These are phyloP conservation scores for Epichloe typhina DNA, from an alignment of 2,329 filamentous ascomycete genomes.

Conservation along the genomic window DNA sequence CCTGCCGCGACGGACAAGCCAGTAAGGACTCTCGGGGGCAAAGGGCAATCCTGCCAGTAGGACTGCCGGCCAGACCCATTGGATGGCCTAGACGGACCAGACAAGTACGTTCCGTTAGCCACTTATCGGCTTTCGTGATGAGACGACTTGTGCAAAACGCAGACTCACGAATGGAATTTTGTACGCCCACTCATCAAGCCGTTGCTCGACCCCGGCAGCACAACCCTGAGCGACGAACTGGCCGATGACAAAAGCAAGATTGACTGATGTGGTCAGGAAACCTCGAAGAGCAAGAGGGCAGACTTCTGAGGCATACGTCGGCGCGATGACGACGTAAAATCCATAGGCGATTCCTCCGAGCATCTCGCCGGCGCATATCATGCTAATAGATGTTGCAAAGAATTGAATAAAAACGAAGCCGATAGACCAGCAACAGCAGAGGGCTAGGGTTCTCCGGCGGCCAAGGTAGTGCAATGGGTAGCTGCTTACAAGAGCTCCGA, in stretches of 20 bases:
- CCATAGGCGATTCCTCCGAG: conserved; percentile 48
- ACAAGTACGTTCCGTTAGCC: neutral
- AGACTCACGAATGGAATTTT: conserved; percentile 12
- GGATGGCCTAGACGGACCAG: conserved; percentile 21
- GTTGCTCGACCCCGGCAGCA: conserved; percentile 27
- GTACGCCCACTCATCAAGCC: conserved; percentile 34
- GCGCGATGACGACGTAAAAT: conserved; percentile 44
- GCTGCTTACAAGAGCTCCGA: conserved; percentile 25
- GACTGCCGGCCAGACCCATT: conserved; percentile 36
- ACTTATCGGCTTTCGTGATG: neutral
- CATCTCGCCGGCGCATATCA: conserved; percentile 47
- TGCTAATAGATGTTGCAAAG: conserved; percentile 41
- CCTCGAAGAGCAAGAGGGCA: conserved; percentile 44
- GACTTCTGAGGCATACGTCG: conserved; percentile 48
- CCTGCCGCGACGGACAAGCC: conserved; percentile 31
- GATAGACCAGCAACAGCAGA: conserved; percentile 31
- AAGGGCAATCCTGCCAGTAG: conserved; percentile 32
- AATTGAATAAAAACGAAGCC: conserved; percentile 49
- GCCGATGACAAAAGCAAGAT: conserved; percentile 49
- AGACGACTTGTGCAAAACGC: neutral
- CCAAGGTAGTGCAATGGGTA: conserved; percentile 26
- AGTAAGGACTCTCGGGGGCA: conserved; percentile 36
- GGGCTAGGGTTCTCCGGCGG: conserved; percentile 30
- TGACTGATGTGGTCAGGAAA: conserved; percentile 45
- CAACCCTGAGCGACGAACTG: conserved; percentile 41